Evolutionary conservation across 2,329 filamentous ascomycete species (phyloP), one percentile per base, ranked within the genome.

Genomic region (Aureobasidium uvarum): DNA sequence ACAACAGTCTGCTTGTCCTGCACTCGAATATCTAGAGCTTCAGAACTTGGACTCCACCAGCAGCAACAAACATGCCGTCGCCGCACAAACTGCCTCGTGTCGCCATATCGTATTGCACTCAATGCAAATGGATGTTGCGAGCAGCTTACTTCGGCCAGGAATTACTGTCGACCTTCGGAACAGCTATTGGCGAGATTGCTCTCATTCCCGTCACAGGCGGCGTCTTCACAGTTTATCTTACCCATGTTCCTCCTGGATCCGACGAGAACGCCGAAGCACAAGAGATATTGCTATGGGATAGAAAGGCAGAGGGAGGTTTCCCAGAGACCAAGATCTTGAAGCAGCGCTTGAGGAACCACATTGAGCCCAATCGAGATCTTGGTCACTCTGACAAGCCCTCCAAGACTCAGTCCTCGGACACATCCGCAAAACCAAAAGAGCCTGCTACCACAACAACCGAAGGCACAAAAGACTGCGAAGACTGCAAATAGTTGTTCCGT

Each of bases 261-360:
- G 65, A 58, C 7, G 67, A 66, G 6, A 67, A 46, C 16, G 39
- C 25, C 31, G 20, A 64, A 23, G 38, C 51, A 18, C 71, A 80
- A 68, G 80, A 84, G 65, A 84, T 82, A 36, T 73, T 89, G 2
- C 80, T 98, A 38, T 99, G 95, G 95, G 92, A 98, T 80, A 85
- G 95, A 68, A 96, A 92, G 75, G 74, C 78, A 3, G 89, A 97
- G 73, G 91, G 91, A 36, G 93, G 95, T 0, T 99, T 99, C 77
- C 95, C 94, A 79, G 92, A 97, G 79, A 92, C 91, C 2, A 96
- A 97, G 78, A 88, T 94, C 70, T 83, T 97, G 50, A 97, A 98
- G 79, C 87, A 92, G 67, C 83, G 88, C 18, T 86, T 97, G 5
- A 82, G 94, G 66, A 91, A 97, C 78, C 83, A 91, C 60, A 87